Percentiles rank a stretch among this genome's conserved stretches.
phyloP scores from a whole-genome alignment of 2,329 filamentous ascomycete genomes.

The Hortaea werneckii region DNA sequence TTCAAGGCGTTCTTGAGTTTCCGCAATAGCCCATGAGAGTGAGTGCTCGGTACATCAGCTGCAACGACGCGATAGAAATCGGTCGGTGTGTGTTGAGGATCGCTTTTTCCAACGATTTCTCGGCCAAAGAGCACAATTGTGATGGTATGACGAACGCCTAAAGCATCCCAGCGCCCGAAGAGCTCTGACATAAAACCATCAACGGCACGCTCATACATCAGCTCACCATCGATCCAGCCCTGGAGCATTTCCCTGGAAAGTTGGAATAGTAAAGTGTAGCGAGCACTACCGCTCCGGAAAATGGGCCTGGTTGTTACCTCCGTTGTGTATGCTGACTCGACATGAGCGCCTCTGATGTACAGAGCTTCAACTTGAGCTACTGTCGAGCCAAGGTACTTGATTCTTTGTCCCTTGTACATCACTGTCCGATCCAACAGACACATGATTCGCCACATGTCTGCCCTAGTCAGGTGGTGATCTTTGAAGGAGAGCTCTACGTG shows the following conservation, averaged over 20 bases:
- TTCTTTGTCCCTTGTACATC: conserved; percentile 83
- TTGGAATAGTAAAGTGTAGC: conserved; percentile 91
- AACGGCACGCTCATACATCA: conserved; percentile 95
- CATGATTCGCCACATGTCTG: conserved; percentile 86
- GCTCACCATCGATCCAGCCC: conserved; percentile 91
- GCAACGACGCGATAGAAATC: conserved; percentile 84
- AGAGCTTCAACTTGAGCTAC: conserved; percentile 77
- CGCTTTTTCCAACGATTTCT: neutral
- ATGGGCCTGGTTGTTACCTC: conserved; percentile 71
- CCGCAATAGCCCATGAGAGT: conserved; percentile 89
- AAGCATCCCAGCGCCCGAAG: conserved; percentile 82
- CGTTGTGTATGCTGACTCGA: conserved; percentile 80
- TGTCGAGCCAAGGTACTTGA: conserved; percentile 90
- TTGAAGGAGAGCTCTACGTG: conserved; percentile 91
- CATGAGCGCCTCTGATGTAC: conserved; percentile 70
- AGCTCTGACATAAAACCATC: conserved; percentile 90
- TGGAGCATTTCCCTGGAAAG: conserved; percentile 99
- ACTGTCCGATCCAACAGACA: conserved; percentile 42
- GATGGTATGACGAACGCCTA: conserved; percentile 83
- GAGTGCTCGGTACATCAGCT: conserved; percentile 84
- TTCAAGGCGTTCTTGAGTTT: conserved; percentile 88
- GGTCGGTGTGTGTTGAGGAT: conserved; percentile 22
- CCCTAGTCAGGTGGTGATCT: conserved; percentile 83
- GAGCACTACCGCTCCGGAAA: conserved; percentile 89
- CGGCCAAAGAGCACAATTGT: conserved; percentile 76